These are phyloP conservation scores for Coniochaeta ligniaria DNA, from an alignment of 2,329 filamentous ascomycete genomes.

Conservation along the genomic window DNA sequence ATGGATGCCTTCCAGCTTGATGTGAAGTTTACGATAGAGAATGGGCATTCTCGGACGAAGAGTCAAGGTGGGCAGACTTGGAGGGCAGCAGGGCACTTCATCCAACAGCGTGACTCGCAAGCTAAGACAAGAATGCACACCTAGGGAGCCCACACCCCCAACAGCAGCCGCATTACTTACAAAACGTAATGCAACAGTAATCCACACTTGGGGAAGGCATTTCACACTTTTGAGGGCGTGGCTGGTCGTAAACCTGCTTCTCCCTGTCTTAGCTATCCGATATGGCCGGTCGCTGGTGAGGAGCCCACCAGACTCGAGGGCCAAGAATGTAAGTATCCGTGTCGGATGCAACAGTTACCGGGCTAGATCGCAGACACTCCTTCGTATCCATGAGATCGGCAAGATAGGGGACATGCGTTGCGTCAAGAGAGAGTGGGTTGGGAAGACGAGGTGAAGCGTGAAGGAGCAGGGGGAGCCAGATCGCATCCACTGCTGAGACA, in stretches of 20 bases:
- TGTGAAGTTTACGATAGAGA: neutral
- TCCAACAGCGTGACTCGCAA: constrained; percentile 21
- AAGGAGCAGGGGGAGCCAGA: neutral
- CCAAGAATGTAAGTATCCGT: neutral
- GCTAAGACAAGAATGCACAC: constrained; percentile 3
- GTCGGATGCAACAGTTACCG: neutral
- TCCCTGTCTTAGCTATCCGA: neutral
- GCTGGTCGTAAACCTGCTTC: neutral
- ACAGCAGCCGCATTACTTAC: neutral
- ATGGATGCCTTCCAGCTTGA: neutral
- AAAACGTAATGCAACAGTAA: neutral
- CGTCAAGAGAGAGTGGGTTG: neutral
- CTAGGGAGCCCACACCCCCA: neutral
- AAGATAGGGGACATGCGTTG: neutral
- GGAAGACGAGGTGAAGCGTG: neutral
- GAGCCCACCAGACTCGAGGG: neutral
- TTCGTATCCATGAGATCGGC: neutral
- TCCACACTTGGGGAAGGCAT: neutral
- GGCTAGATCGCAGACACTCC: neutral
- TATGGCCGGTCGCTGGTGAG: neutral
- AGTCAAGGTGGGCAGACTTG: constrained; percentile 6
- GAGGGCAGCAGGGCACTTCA: constrained; percentile 9
- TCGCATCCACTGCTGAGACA: neutral
- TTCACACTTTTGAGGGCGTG: neutral
- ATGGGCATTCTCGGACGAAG: constrained; percentile 14